A percentile compares a stretch with the other conserved stretches of the same genome.
Conservation (phyloP, 2,329 filamentous ascomycete species). For the Verticillium nubilum region DNA sequence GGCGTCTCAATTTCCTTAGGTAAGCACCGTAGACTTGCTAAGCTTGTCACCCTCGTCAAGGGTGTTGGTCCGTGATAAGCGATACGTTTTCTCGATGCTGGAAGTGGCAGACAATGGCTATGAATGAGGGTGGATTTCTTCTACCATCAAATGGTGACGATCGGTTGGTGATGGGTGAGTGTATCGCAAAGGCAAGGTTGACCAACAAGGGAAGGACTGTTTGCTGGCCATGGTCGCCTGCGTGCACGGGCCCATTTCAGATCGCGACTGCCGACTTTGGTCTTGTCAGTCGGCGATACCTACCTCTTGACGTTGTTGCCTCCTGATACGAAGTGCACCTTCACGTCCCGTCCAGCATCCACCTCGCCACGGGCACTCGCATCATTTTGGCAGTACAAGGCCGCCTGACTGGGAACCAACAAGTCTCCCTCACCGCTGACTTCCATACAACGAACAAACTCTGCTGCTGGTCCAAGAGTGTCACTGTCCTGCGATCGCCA, state of each 20-base stretch:
- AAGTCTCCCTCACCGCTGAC: not conserved
- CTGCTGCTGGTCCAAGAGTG: not conserved
- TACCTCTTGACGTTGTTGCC: not conserved
- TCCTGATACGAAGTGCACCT: not conserved
- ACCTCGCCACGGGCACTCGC: not conserved
- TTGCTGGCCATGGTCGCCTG: not conserved
- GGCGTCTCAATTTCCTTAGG: too few species aligned
- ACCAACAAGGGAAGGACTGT: not conserved
- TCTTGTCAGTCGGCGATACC: not conserved
- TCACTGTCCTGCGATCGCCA: conserved; percentile 21
- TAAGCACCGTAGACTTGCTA: too few species aligned
- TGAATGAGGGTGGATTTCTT: too few species aligned
- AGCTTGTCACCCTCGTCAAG: too few species aligned
- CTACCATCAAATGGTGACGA: too few species aligned
- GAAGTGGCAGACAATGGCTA: too few species aligned
- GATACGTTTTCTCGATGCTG: too few species aligned
- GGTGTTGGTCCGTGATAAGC: too few species aligned
- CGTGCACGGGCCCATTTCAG: not conserved
- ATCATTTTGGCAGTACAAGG: not conserved
- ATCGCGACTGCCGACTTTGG: not conserved
- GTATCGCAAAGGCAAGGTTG: too few species aligned
- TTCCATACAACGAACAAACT: not conserved
- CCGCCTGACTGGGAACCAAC: not conserved
- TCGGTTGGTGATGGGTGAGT: not conserved
- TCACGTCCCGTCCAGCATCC: not conserved